phyloP scores from a whole-genome alignment of 495 filamentous ascomycete genomes.

The Hypomontagnella submonticulosa region DNA sequence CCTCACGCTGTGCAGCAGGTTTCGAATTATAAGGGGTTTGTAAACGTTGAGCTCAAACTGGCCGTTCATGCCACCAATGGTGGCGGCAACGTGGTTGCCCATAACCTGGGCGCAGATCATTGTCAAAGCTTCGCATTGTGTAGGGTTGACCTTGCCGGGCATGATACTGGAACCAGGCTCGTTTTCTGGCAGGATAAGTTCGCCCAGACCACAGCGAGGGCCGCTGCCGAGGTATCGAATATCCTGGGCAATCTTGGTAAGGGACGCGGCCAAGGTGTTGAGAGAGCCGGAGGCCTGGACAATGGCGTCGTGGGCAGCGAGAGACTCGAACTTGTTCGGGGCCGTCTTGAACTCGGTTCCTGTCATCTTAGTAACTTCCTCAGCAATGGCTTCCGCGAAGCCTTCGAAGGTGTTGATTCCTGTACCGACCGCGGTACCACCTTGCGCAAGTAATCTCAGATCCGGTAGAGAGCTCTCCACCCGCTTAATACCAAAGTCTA shows the following conservation, averaged over 20 bases:
- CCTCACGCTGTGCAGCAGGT: conserved; percentile 89
- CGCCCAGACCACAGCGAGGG: conserved; percentile 93
- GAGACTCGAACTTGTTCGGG: conserved; percentile 98
- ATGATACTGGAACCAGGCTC: conserved; percentile 98
- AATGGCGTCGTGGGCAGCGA: conserved; percentile 96
- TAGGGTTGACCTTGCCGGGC: conserved; percentile 99
- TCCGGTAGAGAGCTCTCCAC: conserved; percentile 84
- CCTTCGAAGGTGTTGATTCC: conserved; percentile 97
- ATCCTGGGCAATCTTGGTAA: conserved; percentile 99
- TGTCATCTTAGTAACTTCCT: conserved; percentile 90
- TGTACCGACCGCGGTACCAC: conserved; percentile 96
- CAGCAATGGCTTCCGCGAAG: conserved; percentile 91
- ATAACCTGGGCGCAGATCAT: conserved; percentile 99
- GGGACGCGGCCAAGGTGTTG: conserved; percentile 90
- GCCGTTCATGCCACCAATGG: conserved; percentile 94
- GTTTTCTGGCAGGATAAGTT: conserved; percentile 93
- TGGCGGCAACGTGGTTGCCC: conserved; percentile 93
- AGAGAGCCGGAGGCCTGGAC: conserved; percentile 93
- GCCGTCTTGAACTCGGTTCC: conserved; percentile 94
- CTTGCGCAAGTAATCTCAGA: conserved; percentile 89
- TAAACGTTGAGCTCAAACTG: conserved; percentile 99
- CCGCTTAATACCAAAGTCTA: conserved; percentile 89
- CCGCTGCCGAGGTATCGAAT: conserved; percentile 96
- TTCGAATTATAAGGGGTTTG: conserved; percentile 95
- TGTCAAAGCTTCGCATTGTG: conserved; percentile 96